phyloP scores from a whole-genome alignment of 202 grass and related monocot species.

The Setaria viridis region DNA sequence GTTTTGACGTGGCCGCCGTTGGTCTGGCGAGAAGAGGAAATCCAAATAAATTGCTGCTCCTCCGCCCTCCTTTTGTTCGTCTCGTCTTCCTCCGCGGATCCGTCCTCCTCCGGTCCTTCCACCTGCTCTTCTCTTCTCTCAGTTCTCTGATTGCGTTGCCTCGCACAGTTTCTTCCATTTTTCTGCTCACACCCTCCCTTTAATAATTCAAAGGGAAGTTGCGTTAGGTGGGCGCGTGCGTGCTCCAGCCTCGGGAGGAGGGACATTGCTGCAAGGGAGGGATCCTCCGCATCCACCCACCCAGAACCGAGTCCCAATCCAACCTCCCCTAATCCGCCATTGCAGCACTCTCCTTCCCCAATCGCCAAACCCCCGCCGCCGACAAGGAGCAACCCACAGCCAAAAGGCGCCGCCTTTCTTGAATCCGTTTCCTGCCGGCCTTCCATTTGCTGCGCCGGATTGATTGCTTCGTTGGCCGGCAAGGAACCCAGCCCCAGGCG shows the following conservation, averaged over 20 bases:
- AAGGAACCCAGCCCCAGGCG: background rate
- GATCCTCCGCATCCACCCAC: background rate
- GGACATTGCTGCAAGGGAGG: background rate
- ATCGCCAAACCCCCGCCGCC: background rate
- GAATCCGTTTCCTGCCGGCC: background rate
- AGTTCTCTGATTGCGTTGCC: too few relatives aligned
- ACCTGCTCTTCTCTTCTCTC: too few relatives aligned
- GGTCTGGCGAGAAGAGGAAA: too few relatives aligned
- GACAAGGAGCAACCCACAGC: background rate
- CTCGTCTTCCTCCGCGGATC: too few relatives aligned
- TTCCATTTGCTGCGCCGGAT: too few relatives aligned
- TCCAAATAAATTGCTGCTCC: too few relatives aligned
- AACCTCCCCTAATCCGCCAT: background rate
- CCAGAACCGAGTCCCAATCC: background rate
- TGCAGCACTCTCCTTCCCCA: background rate
- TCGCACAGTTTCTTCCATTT: too few relatives aligned
- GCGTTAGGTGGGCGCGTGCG: background rate
- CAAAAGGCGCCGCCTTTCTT: conserved; percentile 14
- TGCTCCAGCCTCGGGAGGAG: background rate
- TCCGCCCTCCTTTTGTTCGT: too few relatives aligned
- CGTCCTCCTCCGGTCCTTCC: too few relatives aligned
- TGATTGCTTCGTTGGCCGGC: background rate
- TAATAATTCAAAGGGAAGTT: background rate
- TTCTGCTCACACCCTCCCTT: too few relatives aligned
- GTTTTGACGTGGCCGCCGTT: too few relatives aligned